These are phyloP conservation scores for Russula sp. DNA, from an alignment of 768 basidiomycete species.

Conservation along the genomic window DNA sequence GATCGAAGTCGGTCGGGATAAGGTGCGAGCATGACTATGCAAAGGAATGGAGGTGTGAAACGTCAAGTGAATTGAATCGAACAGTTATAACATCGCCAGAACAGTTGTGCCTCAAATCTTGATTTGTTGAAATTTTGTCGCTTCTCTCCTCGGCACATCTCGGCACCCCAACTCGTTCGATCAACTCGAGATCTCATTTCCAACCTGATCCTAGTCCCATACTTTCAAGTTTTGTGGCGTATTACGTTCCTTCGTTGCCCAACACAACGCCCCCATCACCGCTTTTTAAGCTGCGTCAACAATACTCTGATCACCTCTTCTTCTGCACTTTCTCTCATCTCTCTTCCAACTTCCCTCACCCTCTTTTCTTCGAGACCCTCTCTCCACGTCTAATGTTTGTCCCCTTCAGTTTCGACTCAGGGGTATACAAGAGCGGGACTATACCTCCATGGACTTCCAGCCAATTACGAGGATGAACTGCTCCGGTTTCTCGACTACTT, in stretches of 20 bases:
- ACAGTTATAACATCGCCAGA: no score
- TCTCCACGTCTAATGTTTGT: neutral
- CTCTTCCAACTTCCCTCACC: neutral
- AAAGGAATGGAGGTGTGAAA: no score
- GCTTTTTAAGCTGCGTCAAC: neutral
- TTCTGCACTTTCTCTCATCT: neutral
- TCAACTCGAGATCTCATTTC: neutral
- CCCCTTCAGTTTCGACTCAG: neutral
- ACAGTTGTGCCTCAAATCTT: neutral
- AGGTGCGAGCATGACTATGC: conserved; percentile 14
- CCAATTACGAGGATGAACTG: neutral
- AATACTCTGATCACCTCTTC: neutral
- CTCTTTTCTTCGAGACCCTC: neutral
- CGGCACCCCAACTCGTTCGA: no score
- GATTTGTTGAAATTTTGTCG: neutral
- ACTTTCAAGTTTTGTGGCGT: neutral
- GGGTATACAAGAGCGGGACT: neutral
- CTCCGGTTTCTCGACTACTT: conserved; percentile 5
- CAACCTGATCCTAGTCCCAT: no score
- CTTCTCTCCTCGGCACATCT: no score
- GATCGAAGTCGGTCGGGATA: conserved; percentile 18
- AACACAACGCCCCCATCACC: no score
- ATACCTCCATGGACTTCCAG: conserved; percentile 7
- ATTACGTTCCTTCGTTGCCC: no score
- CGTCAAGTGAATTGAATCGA: no score